Percentiles rank a stretch among this genome's conserved stretches.
These are phyloP conservation scores for Pisolithus tinctorius DNA, from an alignment of 768 basidiomycete genomes.

Conservation along the genomic window DNA sequence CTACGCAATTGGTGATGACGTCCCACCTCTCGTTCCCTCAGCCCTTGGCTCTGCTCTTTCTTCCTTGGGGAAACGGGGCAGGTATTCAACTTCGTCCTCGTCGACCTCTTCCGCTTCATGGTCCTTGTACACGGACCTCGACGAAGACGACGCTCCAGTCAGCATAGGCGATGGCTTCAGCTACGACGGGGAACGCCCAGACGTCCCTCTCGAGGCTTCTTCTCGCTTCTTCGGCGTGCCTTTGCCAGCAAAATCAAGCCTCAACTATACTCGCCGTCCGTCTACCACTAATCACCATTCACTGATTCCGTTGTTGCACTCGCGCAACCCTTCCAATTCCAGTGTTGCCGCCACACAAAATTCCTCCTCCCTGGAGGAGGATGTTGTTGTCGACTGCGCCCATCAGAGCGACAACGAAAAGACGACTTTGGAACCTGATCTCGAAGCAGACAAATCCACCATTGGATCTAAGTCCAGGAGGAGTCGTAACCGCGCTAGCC, in stretches of 20 bases:
- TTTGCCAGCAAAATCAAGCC: constrained; percentile 34
- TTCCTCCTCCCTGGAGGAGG: constrained; percentile 35
- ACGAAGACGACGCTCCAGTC: constrained; percentile 38
- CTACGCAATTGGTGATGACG: constrained; percentile 48
- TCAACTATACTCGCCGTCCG: constrained; percentile 64
- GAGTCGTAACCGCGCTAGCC: constrained; percentile 61
- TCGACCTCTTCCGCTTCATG: constrained; percentile 61
- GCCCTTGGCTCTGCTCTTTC: constrained; percentile 50
- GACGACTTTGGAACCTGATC: constrained; percentile 21
- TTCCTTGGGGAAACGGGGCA: constrained; percentile 38
- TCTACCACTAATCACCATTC: constrained; percentile 66
- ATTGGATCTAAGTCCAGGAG: constrained; percentile 38
- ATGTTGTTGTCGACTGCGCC: constrained; percentile 36
- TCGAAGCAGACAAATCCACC: constrained; percentile 20
- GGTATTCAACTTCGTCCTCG: constrained; percentile 55
- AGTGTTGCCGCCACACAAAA: constrained; percentile 25
- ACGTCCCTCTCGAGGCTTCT: constrained; percentile 35
- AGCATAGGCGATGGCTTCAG: constrained; percentile 30
- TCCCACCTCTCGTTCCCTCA: constrained; percentile 58
- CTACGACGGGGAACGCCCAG: constrained; percentile 24
- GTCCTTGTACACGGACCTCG: constrained; percentile 60
- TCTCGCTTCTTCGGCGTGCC: constrained; percentile 36
- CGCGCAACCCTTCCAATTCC: constrained; percentile 45
- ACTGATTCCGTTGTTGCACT: constrained; percentile 49
- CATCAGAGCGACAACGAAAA: constrained; percentile 28